Conservation (phyloP, 2,329 filamentous ascomycete genomes). For the Diaporthe amygdali region DNA sequence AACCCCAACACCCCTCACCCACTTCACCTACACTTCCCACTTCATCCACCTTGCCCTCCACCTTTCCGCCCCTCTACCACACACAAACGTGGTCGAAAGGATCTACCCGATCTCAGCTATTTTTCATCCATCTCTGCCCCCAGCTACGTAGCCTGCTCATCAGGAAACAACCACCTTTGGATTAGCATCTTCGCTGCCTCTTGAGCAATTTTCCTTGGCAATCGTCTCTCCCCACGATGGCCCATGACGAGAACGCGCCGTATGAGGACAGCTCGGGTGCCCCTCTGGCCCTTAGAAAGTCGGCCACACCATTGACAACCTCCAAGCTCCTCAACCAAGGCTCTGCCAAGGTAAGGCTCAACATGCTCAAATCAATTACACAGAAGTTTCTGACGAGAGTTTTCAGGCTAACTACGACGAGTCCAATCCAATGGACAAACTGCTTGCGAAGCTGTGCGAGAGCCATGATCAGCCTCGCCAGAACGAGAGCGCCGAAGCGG, state of each 20-base stretch:
- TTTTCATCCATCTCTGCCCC: slow-evolving; percentile 19
- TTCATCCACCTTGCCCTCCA: not conserved
- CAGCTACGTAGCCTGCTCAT: slow-evolving; percentile 13
- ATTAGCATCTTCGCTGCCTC: slow-evolving; percentile 14
- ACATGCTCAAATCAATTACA: slow-evolving; percentile 27
- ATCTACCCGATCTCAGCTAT: slow-evolving; percentile 26
- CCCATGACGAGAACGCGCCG: slow-evolving; percentile 24
- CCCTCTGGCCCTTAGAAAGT: slow-evolving; percentile 43
- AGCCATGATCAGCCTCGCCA: slow-evolving; percentile 58
- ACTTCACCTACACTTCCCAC: slow-evolving; percentile 21
- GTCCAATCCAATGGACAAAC: slow-evolving; percentile 69
- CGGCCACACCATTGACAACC: slow-evolving; percentile 53
- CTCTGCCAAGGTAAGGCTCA: slow-evolving; percentile 53
- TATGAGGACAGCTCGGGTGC: slow-evolving; percentile 11
- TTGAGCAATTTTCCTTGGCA: not conserved
- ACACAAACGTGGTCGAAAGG: slow-evolving; percentile 14
- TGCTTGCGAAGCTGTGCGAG: slow-evolving; percentile 59
- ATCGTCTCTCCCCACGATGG: slow-evolving; percentile 9
- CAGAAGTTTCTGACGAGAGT: slow-evolving; percentile 42
- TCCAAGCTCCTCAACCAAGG: slow-evolving; percentile 62
- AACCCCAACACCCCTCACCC: not conserved
- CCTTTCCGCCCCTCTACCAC: not conserved
- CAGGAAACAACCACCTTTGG: slow-evolving; percentile 15
- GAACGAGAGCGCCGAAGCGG: slow-evolving; percentile 69
- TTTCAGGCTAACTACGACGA: slow-evolving; percentile 33